These are phyloP conservation scores for Phoma sp. DNA, from an alignment of 2,329 filamentous ascomycete species.

Conservation along the genomic window DNA sequence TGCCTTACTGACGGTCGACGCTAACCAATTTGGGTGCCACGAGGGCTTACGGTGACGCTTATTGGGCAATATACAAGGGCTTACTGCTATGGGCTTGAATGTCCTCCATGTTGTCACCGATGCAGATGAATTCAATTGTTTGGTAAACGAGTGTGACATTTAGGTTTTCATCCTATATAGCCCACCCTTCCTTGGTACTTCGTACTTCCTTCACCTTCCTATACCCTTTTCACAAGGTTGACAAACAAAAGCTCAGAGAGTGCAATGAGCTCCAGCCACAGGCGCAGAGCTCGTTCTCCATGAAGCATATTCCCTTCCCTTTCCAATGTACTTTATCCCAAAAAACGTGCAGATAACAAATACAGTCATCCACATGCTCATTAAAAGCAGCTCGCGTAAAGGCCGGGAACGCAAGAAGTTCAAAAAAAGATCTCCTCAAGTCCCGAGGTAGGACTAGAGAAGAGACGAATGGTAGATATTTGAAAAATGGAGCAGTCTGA, in stretches of 20 bases:
- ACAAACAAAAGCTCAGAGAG: slow-evolving; percentile 38
- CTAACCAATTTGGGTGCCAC: slow-evolving; percentile 30
- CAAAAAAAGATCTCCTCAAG: slow-evolving; percentile 36
- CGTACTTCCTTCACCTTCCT: slow-evolving; percentile 15
- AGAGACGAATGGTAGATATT: slow-evolving; percentile 43
- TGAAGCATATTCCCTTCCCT: slow-evolving; percentile 23
- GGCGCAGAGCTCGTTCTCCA: slow-evolving; percentile 44
- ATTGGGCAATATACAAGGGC: slow-evolving; percentile 22
- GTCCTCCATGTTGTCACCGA: background rate
- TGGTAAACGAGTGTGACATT: slow-evolving; percentile 48
- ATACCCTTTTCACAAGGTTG: slow-evolving; percentile 10
- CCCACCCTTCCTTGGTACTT: slow-evolving; percentile 11
- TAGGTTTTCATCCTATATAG: slow-evolving; percentile 45
- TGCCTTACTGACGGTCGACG: slow-evolving; percentile 18
- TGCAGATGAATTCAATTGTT: background rate
- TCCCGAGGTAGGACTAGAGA: slow-evolving; percentile 19
- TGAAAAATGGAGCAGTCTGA: slow-evolving; percentile 30
- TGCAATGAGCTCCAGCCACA: slow-evolving; percentile 48
- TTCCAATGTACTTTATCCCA: slow-evolving; percentile 22
- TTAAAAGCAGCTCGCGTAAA: slow-evolving; percentile 45
- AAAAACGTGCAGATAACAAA: slow-evolving; percentile 27
- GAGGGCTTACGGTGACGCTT: slow-evolving; percentile 19
- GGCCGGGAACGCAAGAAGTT: slow-evolving; percentile 33
- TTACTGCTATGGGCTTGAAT: background rate
- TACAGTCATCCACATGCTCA: slow-evolving; percentile 42